Conservation (phyloP, 2,329 filamentous ascomycete genomes). For the Hymenoscyphus infarciens region DNA sequence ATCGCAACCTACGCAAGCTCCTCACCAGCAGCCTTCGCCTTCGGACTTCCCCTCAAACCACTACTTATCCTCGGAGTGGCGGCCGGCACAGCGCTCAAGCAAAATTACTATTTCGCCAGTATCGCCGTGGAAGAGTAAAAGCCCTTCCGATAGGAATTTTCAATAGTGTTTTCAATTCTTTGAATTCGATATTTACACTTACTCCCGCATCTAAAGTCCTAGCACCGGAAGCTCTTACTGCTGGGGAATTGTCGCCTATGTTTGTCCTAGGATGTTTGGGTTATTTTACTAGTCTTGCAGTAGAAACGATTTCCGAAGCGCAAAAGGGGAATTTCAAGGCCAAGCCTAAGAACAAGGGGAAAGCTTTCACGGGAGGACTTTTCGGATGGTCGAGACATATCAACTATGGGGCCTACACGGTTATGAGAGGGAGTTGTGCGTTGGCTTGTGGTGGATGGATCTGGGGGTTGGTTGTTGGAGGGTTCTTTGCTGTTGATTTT, state of each 20-base stretch:
- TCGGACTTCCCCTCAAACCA: conserved; percentile 48
- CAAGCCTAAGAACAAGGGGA: conserved; percentile 48
- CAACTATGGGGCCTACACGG: conserved; percentile 52
- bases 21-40: conserved; percentile 39
- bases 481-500: conserved; percentile 46
- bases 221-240: too few species aligned
- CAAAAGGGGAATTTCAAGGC: conserved; percentile 53
- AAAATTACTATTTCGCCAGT: conserved; percentile 49
- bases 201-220: too few species aligned
- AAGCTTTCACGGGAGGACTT: conserved; percentile 47
- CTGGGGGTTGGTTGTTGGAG: conserved; percentile 40
- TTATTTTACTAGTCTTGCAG: conserved; percentile 44
- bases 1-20: conserved; percentile 34
- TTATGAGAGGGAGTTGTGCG: conserved; percentile 49
- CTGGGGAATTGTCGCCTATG: conserved; percentile 33
- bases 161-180: conserved; percentile 44
- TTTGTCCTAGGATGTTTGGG: conserved; percentile 50
- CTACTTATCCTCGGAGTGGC: conserved; percentile 33
- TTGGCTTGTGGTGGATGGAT: conserved; percentile 34
- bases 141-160: conserved; percentile 46
- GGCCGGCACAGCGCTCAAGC: conserved; percentile 43
- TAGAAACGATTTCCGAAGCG: conserved; percentile 54
- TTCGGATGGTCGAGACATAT: conserved; percentile 47
- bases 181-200: too few species aligned
- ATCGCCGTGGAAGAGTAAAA: conserved; percentile 45